phyloP scores from a whole-genome alignment of 345 rosid genomes.

The Salix dunnii region DNA sequence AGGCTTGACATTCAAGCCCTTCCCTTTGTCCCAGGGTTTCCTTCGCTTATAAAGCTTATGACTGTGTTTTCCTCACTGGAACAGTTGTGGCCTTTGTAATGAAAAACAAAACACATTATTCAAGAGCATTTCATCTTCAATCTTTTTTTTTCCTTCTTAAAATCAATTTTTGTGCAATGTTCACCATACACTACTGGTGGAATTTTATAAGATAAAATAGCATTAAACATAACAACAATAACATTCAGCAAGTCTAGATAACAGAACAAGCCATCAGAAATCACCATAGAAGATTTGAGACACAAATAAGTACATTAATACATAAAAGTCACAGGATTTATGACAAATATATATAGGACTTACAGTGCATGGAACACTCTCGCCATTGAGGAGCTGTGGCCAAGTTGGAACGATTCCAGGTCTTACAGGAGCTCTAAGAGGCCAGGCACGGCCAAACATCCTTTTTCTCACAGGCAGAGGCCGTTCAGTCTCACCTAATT shows the following conservation, averaged over 20 bases:
- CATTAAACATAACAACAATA: too few relatives aligned
- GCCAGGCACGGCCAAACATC: conserved; percentile 97
- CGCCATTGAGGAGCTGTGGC: conserved; percentile 58
- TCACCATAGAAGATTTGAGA: too few relatives aligned
- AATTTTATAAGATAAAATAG: background rate
- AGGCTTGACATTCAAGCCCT: too few relatives aligned
- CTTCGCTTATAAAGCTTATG: too few relatives aligned
- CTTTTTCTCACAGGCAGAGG: conserved; percentile 68
- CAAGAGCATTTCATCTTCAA: background rate
- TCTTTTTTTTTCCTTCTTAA: background rate
- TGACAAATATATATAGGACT: conserved; percentile 18
- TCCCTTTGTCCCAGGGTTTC: too few relatives aligned
- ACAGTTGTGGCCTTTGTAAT: too few relatives aligned
- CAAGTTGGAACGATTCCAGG: conserved; percentile 80
- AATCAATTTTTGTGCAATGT: background rate
- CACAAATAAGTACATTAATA: too few relatives aligned
- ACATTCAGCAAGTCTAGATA: background rate
- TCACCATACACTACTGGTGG: background rate
- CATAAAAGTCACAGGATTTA: too few relatives aligned
- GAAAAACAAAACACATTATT: background rate
- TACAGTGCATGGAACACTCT: conserved; percentile 57
- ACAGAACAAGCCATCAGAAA: too few relatives aligned
- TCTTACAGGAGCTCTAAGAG: conserved; percentile 72
- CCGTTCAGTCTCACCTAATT: conserved; percentile 57
- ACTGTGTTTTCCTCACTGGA: too few relatives aligned